A percentile compares a stretch with the other conserved stretches of the same genome.
Conservation (phyloP, 768 basidiomycete genomes). For the Royoungia palumana region DNA sequence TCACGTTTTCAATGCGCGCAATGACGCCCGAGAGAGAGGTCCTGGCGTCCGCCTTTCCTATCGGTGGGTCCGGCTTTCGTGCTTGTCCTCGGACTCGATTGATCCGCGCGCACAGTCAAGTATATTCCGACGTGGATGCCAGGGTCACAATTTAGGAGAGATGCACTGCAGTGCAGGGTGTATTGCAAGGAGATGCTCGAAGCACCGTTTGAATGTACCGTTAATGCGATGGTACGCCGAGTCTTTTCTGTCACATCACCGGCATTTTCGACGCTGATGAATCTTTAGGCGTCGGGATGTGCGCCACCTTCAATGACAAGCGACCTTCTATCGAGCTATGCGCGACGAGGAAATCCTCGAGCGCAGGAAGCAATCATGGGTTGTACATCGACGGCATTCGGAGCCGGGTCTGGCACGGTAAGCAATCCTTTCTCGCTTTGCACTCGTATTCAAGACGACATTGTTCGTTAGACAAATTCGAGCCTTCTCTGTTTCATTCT, state of each 20-base stretch:
- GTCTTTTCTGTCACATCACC: not conserved
- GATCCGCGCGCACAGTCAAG: not conserved
- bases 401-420: constrained; percentile 2
- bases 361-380: not conserved
- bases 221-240: not conserved
- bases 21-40: constrained; percentile 5
- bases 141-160: not conserved
- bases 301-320: not conserved
- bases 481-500: not conserved
- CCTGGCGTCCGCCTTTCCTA: not conserved
- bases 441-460: not conserved
- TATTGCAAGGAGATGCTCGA: constrained; percentile 19
- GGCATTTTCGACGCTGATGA: no score
- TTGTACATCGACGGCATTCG: constrained; percentile 1
- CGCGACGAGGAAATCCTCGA: not conserved
- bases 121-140: constrained; percentile 9
- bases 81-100: no score
- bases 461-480: not conserved
- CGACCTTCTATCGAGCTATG: not conserved
- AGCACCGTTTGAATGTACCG: not conserved
- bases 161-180: constrained; percentile 9
- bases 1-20: not conserved
- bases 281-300: not conserved
- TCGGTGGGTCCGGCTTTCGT: not conserved
- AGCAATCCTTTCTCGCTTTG: not conserved